A percentile compares a stretch with the other conserved stretches of the same genome.
Conservation (phyloP, 805 yeast genomes). For the Saccharomycopsis selenospora region DNA sequence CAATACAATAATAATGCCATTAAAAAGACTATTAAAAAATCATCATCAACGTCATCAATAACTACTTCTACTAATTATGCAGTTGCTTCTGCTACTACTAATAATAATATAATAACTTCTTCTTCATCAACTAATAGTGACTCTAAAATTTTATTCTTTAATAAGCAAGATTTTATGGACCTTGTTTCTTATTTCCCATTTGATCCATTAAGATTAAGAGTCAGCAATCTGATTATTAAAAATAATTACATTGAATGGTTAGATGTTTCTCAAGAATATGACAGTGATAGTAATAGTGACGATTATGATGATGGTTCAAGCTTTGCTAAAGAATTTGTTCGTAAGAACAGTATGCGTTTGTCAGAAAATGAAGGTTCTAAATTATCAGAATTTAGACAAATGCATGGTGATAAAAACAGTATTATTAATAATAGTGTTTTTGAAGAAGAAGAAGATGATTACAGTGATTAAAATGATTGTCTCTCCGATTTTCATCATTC, state of each 20-base stretch:
- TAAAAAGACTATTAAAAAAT: background rate
- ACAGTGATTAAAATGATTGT: too few relatives aligned
- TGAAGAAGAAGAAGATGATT: too few relatives aligned
- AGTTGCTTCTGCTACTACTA: too few relatives aligned
- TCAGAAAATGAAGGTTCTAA: background rate
- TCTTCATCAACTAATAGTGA: too few relatives aligned
- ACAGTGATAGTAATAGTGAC: slow-evolving; percentile 11
- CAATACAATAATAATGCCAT: slow-evolving; percentile 37
- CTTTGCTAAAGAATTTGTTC: slow-evolving; percentile 5
- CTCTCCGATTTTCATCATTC: too few relatives aligned
- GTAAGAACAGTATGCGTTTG: slow-evolving; percentile 3
- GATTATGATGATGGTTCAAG: slow-evolving; percentile 11
- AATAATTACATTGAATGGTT: slow-evolving; percentile 75
- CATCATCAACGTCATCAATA: background rate
- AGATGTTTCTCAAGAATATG: slow-evolving; percentile 29
- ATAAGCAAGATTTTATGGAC: slow-evolving; percentile 77
- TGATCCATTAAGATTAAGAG: slow-evolving; percentile 77
- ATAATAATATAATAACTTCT: too few relatives aligned
- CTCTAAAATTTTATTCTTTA: slow-evolving; percentile 31
- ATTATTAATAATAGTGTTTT: background rate
- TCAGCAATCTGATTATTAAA: slow-evolving; percentile 47
- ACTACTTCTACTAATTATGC: slow-evolving; percentile 6
- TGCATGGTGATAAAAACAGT: background rate
- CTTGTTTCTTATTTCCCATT: slow-evolving; percentile 95
- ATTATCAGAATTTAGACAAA: too few relatives aligned